Evolutionary conservation across 2,329 filamentous ascomycete species (phyloP).

Genomic region (Cladosporium sp.): DNA sequence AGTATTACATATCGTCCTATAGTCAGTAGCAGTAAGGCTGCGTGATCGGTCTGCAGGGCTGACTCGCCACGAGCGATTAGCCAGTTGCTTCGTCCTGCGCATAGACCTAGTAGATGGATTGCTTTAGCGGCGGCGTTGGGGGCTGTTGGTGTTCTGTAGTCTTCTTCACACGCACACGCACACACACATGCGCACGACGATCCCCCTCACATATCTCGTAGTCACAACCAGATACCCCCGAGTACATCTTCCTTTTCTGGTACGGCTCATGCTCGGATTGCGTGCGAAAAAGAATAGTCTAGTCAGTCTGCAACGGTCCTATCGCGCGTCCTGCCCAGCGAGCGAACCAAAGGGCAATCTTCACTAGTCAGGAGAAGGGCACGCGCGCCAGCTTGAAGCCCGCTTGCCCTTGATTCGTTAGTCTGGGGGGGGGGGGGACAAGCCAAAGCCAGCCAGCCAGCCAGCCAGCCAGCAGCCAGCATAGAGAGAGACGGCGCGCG

Average conservation of each 20-base stretch:
- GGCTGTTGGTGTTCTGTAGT: conserved; percentile 6
- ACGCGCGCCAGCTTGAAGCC: too few species aligned
- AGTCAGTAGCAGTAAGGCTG: conserved; percentile 34
- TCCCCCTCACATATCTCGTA: not conserved
- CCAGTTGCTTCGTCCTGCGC: not conserved
- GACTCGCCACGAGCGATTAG: not conserved
- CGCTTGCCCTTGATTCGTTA: not conserved
- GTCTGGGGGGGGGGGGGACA: too few species aligned
- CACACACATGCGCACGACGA: not conserved
- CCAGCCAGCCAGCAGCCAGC: too few species aligned
- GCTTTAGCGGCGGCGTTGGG: conserved; percentile 14
- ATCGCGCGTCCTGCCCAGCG: too few species aligned
- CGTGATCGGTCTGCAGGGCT: not conserved
- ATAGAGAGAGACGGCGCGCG: not conserved
- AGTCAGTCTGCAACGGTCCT: too few species aligned
- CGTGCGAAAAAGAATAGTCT: too few species aligned
- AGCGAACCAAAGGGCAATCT: too few species aligned
- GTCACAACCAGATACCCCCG: too few species aligned
- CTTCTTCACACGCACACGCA: conserved; percentile 5
- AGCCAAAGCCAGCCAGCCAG: too few species aligned
- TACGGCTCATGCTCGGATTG: too few species aligned
- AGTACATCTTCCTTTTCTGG: too few species aligned
- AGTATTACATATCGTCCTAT: conserved; percentile 58
- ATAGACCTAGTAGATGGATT: not conserved
- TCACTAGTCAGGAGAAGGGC: not conserved